phyloP scores from a whole-genome alignment of 2,329 filamentous ascomycete species.

The Cladophialophora psammophila region DNA sequence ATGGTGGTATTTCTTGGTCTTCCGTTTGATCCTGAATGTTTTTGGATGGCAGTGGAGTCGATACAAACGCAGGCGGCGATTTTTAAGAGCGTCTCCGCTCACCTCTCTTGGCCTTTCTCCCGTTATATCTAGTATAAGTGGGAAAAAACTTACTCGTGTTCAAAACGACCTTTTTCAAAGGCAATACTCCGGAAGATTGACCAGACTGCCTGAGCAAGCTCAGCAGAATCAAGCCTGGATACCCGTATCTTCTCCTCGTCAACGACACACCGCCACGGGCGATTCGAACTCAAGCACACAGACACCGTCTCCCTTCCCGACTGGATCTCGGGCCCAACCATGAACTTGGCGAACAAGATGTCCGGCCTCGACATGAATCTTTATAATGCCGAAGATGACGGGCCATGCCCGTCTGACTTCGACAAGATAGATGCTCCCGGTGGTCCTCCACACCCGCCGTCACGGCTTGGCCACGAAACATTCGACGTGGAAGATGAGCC shows the following conservation, averaged over 20 bases:
- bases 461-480: not conserved
- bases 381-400: slow-evolving; percentile 9
- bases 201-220: not conserved
- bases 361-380: slow-evolving; percentile 12
- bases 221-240: not conserved
- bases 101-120: not conserved
- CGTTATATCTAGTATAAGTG: no score
- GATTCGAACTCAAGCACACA: not conserved
- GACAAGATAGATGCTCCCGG: not conserved
- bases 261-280: not conserved
- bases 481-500: not conserved
- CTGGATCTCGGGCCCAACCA: not conserved
- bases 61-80: no score
- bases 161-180: no score
- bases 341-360: not conserved
- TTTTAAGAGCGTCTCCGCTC: no score
- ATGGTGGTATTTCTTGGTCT: no score
- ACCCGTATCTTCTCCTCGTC: slow-evolving; percentile 11
- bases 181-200: not conserved
- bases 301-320: slow-evolving; percentile 7
- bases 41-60: no score
- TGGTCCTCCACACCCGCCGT: not conserved
- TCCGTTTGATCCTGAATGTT: no score
- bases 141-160: not conserved
- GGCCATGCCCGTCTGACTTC: not conserved